Base-by-base conservation (phyloP, 495 filamentous ascomycete species). In the Penicillium coffeae region DNA sequence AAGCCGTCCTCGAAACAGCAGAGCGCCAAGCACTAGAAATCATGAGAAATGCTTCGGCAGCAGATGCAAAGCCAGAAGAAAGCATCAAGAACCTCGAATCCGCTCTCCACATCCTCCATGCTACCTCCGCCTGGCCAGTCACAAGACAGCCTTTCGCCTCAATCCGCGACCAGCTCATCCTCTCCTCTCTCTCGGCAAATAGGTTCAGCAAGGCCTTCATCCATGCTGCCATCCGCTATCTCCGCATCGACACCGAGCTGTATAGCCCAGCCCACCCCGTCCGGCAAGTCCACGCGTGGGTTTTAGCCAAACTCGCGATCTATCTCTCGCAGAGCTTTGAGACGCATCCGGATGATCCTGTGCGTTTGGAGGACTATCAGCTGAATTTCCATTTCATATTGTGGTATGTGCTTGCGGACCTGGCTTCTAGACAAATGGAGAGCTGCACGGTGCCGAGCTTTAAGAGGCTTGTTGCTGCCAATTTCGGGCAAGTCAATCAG, bases 201-300 rank as follows among this genome's bases (percentile, higher is more conserved):
- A 51, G 58, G 1, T 72, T 68, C 51, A 54, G 53, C 15, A 9
- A 43, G 8, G 73, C 69, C 1, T 68, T 75, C 16, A 50, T 63
- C 30, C 68, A 72, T n/a, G 65, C 66, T 8, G 58, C 72, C 0
- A 56, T 70, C 15, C 62, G 65, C 1, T 71, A 72, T 30, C 45
- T 66, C 2, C 52, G 55, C 20, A 55, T 75, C 33, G 75, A 79
- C 22, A 66, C 69, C 0, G 21, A 60, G 1, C 50, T 73, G 2
- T 74, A 70, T 15, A 45, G 47, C 27, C 53, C 56, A 4, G 59
- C 52, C 1, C 73, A 79, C 51, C 75, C 75, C 0, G 58, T 77
- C 3, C 64, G 75, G 3, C 60, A 70, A 3, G 48, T 75, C 18
- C 70, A 76, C 55, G 69, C 60, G 18, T 75, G 70, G 69, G 50